Evolutionary conservation across 1,284 basidiomycete genomes (phyloP).

Genomic region (Moesziomyces sp.): DNA sequence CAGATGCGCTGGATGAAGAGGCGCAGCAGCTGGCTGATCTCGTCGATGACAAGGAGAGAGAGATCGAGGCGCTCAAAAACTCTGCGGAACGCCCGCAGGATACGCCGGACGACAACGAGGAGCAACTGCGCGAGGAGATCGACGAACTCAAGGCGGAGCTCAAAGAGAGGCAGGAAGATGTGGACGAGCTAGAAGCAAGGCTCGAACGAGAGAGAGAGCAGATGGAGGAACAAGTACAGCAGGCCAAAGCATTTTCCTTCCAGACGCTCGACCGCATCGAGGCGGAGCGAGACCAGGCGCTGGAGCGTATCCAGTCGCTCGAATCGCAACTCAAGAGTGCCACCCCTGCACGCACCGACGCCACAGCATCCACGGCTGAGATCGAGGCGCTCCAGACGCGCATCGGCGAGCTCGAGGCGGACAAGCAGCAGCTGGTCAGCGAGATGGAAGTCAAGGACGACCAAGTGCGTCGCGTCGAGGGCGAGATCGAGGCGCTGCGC

Average conservation of each 20-base stretch:
- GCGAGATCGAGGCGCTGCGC: constrained; percentile 16
- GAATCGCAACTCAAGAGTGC: constrained; percentile 12
- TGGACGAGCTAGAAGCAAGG: constrained; percentile 32
- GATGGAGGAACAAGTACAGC: constrained; percentile 50
- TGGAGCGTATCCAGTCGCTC: constrained; percentile 22
- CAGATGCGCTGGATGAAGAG: constrained; percentile 46
- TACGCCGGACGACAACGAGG: constrained; percentile 1
- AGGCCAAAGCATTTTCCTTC: constrained; percentile 48
- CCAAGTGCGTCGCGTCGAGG: neutral
- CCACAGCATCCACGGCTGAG: neutral
- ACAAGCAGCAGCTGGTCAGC: constrained; percentile 1
- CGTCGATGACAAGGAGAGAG: constrained; percentile 40
- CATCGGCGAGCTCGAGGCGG: constrained; percentile 21
- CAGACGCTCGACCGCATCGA: constrained; percentile 46
- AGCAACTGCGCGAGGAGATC: constrained; percentile 21
- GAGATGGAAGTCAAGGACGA: no score
- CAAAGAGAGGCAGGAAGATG: constrained; percentile 41
- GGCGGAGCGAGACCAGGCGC: constrained; percentile 36
- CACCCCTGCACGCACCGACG: neutral
- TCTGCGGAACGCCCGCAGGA: neutral
- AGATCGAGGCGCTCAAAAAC: constrained; percentile 20
- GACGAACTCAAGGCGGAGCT: constrained; percentile 34
- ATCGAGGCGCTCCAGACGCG: constrained; percentile 8
- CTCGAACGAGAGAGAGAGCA: constrained; percentile 37
- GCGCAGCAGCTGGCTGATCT: constrained; percentile 48